Percentiles rank a stretch among this genome's conserved stretches.
These are phyloP conservation scores for Gnaphalium uliginosum DNA, from an alignment of 129 eudicot species.

Conservation along the genomic window DNA sequence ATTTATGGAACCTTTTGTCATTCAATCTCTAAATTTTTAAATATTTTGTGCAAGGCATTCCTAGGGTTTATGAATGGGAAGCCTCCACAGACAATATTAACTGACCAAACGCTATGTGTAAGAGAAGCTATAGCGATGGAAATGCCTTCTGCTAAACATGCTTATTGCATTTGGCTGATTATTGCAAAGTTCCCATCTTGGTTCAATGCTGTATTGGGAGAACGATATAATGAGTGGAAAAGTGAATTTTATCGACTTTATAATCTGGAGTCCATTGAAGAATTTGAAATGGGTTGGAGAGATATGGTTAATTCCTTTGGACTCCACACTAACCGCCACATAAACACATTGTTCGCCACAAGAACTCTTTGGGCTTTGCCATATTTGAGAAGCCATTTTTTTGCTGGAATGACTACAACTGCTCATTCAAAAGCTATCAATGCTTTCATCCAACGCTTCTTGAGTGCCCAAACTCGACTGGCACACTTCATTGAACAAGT, in stretches of 20 bases:
- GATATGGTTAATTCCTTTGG: slow-evolving; percentile 87
- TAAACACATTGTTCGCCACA: slow-evolving; percentile 73
- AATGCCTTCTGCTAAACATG: slow-evolving; percentile 94
- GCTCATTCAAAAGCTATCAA: slow-evolving; percentile 90
- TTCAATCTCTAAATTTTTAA: slow-evolving; percentile 11
- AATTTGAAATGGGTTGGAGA: slow-evolving; percentile 96
- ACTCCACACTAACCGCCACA: slow-evolving; percentile 84
- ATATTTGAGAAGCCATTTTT: slow-evolving; percentile 85
- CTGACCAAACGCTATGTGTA: slow-evolving; percentile 88
- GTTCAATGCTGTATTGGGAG: slow-evolving; percentile 94
- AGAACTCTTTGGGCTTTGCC: slow-evolving; percentile 92
- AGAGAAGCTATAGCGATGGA: slow-evolving; percentile 92
- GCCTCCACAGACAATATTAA: slow-evolving; percentile 87
- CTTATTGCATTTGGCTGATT: slow-evolving; percentile 95
- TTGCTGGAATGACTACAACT: slow-evolving; percentile 87
- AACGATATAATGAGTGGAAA: slow-evolving; percentile 96
- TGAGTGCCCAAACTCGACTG: slow-evolving; percentile 95
- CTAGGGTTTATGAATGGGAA: slow-evolving; percentile 87
- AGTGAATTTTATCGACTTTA: slow-evolving; percentile 86
- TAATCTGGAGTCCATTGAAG: slow-evolving; percentile 79
- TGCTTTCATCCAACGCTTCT: slow-evolving; percentile 95
- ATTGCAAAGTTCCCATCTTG: slow-evolving; percentile 96
- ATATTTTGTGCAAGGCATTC: slow-evolving; percentile 57
- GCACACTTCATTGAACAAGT: slow-evolving; percentile 97
- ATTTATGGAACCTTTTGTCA: background rate